phyloP scores from a whole-genome alignment of 1,284 basidiomycete species.

The Ustilago esculenta region DNA sequence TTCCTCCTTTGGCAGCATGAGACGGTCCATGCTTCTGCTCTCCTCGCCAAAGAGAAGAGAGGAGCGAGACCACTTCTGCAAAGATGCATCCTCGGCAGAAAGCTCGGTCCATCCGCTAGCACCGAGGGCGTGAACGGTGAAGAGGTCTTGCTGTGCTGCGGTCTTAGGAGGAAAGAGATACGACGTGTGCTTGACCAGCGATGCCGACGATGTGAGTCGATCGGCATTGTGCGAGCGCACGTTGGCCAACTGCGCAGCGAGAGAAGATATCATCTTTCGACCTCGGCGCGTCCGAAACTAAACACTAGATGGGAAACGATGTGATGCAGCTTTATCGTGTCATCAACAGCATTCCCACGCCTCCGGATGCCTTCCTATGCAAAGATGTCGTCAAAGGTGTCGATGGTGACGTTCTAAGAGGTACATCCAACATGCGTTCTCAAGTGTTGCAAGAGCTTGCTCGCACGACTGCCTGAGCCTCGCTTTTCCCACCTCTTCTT shows the following conservation, averaged over 20 bases:
- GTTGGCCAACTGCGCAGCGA: constrained; percentile 83
- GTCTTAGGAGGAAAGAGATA: constrained; percentile 77
- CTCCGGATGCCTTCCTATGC: too few relatives aligned
- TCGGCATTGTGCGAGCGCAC: constrained; percentile 82
- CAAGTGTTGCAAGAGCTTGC: neutral
- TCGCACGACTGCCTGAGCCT: neutral
- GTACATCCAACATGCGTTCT: too few relatives aligned
- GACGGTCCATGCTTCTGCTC: constrained; percentile 81
- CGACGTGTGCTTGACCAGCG: constrained; percentile 73
- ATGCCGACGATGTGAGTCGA: constrained; percentile 75
- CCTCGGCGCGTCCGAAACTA: too few relatives aligned
- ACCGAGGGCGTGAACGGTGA: constrained; percentile 84
- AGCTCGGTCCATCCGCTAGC: constrained; percentile 80
- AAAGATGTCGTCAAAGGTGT: too few relatives aligned
- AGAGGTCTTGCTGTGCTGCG: constrained; percentile 71
- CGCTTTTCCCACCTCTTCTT: neutral
- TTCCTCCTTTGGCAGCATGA: constrained; percentile 77
- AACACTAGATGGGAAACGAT: neutral
- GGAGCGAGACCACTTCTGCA: constrained; percentile 69
- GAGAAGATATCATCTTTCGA: constrained; percentile 75
- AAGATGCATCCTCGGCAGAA: constrained; percentile 60
- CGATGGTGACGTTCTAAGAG: too few relatives aligned
- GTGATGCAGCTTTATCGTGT: neutral
- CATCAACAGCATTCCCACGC: constrained; percentile 15
- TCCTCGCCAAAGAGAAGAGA: constrained; percentile 83